Evolutionary conservation across 192 early-diverging fungal genomes (phyloP), one percentile per base, ranked within the genome.

Genomic region (Coemansia pectinata): DNA sequence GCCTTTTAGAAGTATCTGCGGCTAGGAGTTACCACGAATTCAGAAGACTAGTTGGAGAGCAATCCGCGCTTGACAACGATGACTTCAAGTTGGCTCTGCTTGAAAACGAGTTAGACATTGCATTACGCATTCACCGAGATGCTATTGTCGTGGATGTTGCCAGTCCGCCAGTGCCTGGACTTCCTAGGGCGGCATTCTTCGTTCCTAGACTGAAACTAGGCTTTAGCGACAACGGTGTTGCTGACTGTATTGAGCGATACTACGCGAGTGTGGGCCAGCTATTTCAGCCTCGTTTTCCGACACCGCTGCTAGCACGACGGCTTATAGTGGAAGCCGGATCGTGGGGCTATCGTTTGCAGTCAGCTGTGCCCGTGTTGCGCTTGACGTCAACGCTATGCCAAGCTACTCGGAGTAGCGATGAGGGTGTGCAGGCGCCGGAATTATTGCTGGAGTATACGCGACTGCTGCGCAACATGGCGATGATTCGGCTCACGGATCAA

Each of bases 81-180:
- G 1, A 34, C 0, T 5, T 78, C 1, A 33, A 45, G n/a, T 21
- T n/a, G 2, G 38, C 40, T 0, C 25, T 78, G 7, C 15, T 78
- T 7, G 52, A 62, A n/a, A 59, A 73, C 42, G 76, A 73, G 50
- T 45, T 78, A 19, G 63, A 36, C 14, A 72, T 78, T 33, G 38
- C 63, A 2, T 41, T 73, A 39, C 21, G 57, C 34, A 11, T 31
- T 9, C 67, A 66, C 57, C 62, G 38, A 17, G 31, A 6, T 33
- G 17, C 55, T n/a, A 29, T 8, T 34, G 31, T 17, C 31, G 14
- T 5, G 15, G 7, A 0, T 58, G 6, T 33, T 15, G 2, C 4
- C 17, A 34, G 4, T 17, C 55, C 4, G 14, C 29, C 17, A 2
- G 29, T 29, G 7, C 31, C 55, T n/a, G 14, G 31, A 25, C 66